Percentiles rank a stretch among this genome's conserved stretches.
phyloP scores from a whole-genome alignment of 2,329 filamentous ascomycete genomes.

The Botrytis aclada region DNA sequence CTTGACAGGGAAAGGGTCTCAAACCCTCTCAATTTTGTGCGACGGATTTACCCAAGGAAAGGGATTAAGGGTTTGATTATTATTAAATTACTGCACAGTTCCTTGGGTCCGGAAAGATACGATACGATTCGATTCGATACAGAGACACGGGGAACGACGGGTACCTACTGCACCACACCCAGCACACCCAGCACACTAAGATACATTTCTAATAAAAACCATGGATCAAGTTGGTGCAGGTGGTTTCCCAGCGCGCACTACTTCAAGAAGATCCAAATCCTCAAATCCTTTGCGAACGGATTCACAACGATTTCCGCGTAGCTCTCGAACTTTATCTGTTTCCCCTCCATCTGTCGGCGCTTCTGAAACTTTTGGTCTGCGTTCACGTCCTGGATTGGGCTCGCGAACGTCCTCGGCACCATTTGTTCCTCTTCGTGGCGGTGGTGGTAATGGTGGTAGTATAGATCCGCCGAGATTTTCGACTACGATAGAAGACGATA shows the following conservation, averaged over 20 bases:
- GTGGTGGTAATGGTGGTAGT: neutral
- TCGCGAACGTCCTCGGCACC: conserved; percentile 19
- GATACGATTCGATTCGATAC: neutral
- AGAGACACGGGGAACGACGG: neutral
- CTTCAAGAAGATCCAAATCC: conserved; percentile 16
- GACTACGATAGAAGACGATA: conserved; percentile 23
- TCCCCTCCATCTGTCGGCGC: conserved; percentile 17
- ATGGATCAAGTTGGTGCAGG: conserved; percentile 23
- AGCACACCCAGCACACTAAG: conserved; percentile 5
- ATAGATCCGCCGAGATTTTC: conserved; percentile 3
- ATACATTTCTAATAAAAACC: conserved; percentile 3
- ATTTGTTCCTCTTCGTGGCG: conserved; percentile 10
- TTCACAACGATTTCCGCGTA: conserved; percentile 14
- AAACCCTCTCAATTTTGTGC: conserved; percentile 12
- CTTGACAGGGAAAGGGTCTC: conserved; percentile 21
- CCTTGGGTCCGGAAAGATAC: neutral
- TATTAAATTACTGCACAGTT: neutral
- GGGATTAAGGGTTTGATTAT: conserved; percentile 3
- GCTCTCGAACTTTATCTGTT: conserved; percentile 14
- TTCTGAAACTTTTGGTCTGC: conserved; percentile 4
- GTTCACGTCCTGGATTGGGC: conserved; percentile 15
- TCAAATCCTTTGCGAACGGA: conserved; percentile 16
- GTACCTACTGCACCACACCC: neutral
- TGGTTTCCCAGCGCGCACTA: conserved; percentile 19
- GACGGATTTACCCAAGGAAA: conserved; percentile 2